Percentiles rank a stretch among this genome's conserved stretches.
phyloP scores from a whole-genome alignment of 306 rosid species.

The Arachis hypogaea region DNA sequence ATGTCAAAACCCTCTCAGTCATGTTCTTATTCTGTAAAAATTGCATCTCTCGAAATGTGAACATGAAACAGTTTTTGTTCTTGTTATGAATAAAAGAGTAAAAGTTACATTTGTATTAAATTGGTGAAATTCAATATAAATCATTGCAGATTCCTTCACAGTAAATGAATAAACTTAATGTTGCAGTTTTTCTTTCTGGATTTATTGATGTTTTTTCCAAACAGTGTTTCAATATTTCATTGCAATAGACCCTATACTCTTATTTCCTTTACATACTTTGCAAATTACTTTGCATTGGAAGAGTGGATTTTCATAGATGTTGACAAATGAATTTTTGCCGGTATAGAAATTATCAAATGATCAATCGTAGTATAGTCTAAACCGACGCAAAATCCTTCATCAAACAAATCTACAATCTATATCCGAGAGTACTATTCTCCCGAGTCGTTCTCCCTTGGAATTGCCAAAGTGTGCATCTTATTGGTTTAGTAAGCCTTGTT shows the following conservation, averaged over 20 bases:
- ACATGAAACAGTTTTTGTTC: background rate
- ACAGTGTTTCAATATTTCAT: slow-evolving; percentile 10
- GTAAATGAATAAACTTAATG: no score
- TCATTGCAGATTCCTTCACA: background rate
- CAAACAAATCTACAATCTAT: no score
- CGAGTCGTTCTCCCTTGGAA: no score
- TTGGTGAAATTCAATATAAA: background rate
- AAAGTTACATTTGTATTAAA: no score
- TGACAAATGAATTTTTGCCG: no score
- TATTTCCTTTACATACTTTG: background rate
- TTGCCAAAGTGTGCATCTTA: no score
- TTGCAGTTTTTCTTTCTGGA: background rate
- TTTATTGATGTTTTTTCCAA: background rate
- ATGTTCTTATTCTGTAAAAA: slow-evolving; percentile 14
- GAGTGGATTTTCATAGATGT: background rate
- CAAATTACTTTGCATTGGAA: slow-evolving; percentile 15
- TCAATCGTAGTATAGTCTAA: no score
- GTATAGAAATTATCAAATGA: no score
- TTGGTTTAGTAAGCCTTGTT: no score
- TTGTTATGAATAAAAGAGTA: background rate
- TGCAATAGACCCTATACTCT: background rate
- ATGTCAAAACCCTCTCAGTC: background rate
- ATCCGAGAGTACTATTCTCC: no score
- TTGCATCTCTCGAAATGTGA: slow-evolving; percentile 28
- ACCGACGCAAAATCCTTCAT: no score